Evolutionary conservation across 164 flowering plant genomes (phyloP).

Genomic region (Aristolochia contorta): DNA sequence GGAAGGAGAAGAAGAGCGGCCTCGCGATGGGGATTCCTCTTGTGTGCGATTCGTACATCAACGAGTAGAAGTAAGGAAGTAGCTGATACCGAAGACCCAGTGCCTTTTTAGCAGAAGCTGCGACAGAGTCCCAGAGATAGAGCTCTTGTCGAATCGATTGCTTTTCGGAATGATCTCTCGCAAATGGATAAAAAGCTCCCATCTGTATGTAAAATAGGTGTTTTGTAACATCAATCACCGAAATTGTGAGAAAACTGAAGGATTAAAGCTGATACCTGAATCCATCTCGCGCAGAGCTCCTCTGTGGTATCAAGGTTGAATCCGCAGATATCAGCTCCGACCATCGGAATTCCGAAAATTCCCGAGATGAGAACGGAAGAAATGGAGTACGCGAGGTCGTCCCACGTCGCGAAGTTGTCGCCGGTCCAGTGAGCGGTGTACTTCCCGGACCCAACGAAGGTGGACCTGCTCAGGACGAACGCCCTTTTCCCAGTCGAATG

Average conservation of each 20-base stretch:
- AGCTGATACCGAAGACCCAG: conserved; percentile 42
- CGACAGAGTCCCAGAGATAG: conserved; percentile 67
- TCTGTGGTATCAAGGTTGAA: conserved; percentile 47
- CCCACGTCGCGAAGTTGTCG: conserved; percentile 72
- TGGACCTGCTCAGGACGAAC: conserved; percentile 62
- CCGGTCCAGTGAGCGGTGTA: conserved; percentile 90
- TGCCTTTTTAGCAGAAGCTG: conserved; percentile 34
- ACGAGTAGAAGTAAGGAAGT: conserved; percentile 56
- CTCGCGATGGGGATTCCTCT: conserved; percentile 59
- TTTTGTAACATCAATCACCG: too few relatives aligned
- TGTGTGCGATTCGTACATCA: conserved; percentile 57
- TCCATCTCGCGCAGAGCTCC: conserved; percentile 81
- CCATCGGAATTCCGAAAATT: conserved; percentile 81
- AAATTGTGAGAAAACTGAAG: too few relatives aligned
- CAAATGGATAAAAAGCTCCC: conserved; percentile 81
- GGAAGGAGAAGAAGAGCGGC: conserved; percentile 75
- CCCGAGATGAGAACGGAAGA: conserved; percentile 57
- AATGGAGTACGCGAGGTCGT: conserved; percentile 56
- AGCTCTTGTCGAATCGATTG: conserved; percentile 54
- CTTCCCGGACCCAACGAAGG: conserved; percentile 70
- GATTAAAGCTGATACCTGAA: too few relatives aligned
- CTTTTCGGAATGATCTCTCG: conserved; percentile 58
- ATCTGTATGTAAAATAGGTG: conserved; percentile 41
- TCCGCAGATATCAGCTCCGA: conserved; percentile 91
- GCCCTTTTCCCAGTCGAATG: conserved; percentile 46